phyloP scores from a whole-genome alignment of 768 basidiomycete genomes.

The Mycena galericulata region DNA sequence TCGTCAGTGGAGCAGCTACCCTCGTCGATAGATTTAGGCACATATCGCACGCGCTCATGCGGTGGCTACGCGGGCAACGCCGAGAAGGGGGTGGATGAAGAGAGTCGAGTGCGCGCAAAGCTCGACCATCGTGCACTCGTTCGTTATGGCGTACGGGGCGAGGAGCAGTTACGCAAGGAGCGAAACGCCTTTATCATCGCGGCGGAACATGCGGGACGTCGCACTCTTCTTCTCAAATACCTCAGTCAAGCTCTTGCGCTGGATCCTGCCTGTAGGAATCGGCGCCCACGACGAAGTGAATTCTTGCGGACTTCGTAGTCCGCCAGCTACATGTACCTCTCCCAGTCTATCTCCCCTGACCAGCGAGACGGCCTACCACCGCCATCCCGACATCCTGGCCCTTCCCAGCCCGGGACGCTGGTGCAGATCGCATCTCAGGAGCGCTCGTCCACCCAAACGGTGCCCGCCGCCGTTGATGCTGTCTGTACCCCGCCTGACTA shows the following conservation, averaged over 20 bases:
- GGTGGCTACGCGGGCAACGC: constrained; percentile 5
- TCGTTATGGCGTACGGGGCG: neutral
- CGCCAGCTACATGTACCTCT: constrained; percentile 9
- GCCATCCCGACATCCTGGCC: constrained; percentile 24
- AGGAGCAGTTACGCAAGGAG: neutral
- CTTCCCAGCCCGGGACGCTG: constrained; percentile 11
- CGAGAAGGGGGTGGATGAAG: constrained; percentile 21
- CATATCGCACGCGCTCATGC: neutral
- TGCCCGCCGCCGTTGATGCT: constrained; percentile 23
- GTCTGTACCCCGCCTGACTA: constrained; percentile 16
- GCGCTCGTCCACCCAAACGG: constrained; percentile 21
- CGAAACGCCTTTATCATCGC: constrained; percentile 8
- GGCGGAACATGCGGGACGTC: neutral
- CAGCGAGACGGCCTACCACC: no score
- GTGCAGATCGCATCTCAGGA: constrained; percentile 14
- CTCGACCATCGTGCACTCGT: constrained; percentile 9
- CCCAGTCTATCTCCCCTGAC: neutral
- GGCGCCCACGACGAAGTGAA: constrained; percentile 17
- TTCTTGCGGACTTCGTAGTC: constrained; percentile 17
- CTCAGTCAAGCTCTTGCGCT: constrained; percentile 18
- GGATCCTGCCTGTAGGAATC: constrained; percentile 22
- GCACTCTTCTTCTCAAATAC: neutral
- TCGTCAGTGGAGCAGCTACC: constrained; percentile 2
- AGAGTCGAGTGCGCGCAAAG: constrained; percentile 18
- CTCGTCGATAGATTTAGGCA: constrained; percentile 7